A percentile compares a stretch with the other conserved stretches of the same genome.
phyloP scores from a whole-genome alignment of 345 rosid species.

The Turnera subulata region DNA sequence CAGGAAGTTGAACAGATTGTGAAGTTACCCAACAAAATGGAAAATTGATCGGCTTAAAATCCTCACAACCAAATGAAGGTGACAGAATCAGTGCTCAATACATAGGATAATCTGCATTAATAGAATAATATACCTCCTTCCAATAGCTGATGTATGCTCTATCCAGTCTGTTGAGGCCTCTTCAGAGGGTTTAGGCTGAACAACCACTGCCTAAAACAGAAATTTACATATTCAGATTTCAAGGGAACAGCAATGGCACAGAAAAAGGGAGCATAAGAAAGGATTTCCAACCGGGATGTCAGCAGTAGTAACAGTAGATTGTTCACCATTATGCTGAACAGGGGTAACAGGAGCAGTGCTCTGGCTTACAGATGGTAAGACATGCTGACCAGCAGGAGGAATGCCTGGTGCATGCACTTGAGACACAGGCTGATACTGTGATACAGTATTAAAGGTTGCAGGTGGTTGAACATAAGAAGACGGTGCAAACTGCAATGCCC shows the following conservation, averaged over 20 bases:
- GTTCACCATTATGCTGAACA: conserved; percentile 41
- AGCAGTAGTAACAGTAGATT: conserved; percentile 34
- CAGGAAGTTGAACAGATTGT: neutral
- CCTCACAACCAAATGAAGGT: conserved; percentile 7
- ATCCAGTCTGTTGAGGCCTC: conserved; percentile 64
- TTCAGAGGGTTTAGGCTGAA: conserved; percentile 40
- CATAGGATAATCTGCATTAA: conserved; percentile 4
- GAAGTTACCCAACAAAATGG: neutral
- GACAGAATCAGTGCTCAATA: neutral
- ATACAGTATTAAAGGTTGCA: conserved; percentile 26
- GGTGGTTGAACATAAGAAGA: conserved; percentile 52
- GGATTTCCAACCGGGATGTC: conserved; percentile 34
- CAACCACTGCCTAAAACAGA: conserved; percentile 31
- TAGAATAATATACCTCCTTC: conserved; percentile 56
- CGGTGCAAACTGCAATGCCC: conserved; percentile 54
- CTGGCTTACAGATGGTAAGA: conserved; percentile 38
- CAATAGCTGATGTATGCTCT: conserved; percentile 78
- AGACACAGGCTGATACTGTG: conserved; percentile 51
- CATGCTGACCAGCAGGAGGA: conserved; percentile 50
- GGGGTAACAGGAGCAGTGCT: conserved; percentile 33
- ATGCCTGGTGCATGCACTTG: conserved; percentile 44
- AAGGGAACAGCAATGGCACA: neutral
- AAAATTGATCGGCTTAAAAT: neutral
- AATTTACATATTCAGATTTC: neutral
- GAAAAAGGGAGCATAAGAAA: conserved; percentile 2